phyloP scores from a whole-genome alignment of 1,139 yeast genomes.

The Hyphopichia fennica region DNA sequence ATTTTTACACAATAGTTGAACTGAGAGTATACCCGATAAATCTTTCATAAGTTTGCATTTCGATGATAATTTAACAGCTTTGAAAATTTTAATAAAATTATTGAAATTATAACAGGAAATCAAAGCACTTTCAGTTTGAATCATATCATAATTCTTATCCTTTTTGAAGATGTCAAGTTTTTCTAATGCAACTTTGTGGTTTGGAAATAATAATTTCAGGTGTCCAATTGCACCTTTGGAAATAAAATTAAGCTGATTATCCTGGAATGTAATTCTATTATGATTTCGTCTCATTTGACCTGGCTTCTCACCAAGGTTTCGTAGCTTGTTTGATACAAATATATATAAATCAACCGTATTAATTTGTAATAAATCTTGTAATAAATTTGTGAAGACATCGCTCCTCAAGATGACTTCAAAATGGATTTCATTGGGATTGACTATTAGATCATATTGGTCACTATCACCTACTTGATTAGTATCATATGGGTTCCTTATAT shows the following conservation, averaged over 20 bases:
- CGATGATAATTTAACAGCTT: constrained; percentile 56
- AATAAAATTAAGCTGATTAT: constrained; percentile 49
- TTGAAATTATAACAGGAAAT: constrained; percentile 52
- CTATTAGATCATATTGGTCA: constrained; percentile 18
- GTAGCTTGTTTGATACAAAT: constrained; percentile 29
- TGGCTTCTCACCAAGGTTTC: constrained; percentile 11
- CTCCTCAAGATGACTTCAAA: constrained; percentile 71
- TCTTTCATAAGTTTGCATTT: constrained; percentile 64
- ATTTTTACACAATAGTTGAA: constrained; percentile 44
- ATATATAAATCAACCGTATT: constrained; percentile 61
- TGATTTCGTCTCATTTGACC: not conserved
- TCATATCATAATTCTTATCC: constrained; percentile 4
- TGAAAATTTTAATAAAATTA: constrained; percentile 52
- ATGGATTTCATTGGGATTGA: constrained; percentile 51
- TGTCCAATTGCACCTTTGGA: constrained; percentile 70
- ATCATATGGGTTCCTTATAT: constrained; percentile 33
- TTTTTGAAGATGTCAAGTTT: constrained; percentile 24
- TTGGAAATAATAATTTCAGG: constrained; percentile 68
- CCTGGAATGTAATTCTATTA: constrained; percentile 9
- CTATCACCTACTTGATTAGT: constrained; percentile 20
- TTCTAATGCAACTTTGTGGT: constrained; percentile 62
- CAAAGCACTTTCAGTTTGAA: constrained; percentile 14
- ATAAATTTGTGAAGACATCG: constrained; percentile 59
- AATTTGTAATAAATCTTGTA: constrained; percentile 68
- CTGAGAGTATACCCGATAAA: constrained; percentile 49